Base-by-base conservation (phyloP, 306 rosid species). In the Parietaria judaica region DNA sequence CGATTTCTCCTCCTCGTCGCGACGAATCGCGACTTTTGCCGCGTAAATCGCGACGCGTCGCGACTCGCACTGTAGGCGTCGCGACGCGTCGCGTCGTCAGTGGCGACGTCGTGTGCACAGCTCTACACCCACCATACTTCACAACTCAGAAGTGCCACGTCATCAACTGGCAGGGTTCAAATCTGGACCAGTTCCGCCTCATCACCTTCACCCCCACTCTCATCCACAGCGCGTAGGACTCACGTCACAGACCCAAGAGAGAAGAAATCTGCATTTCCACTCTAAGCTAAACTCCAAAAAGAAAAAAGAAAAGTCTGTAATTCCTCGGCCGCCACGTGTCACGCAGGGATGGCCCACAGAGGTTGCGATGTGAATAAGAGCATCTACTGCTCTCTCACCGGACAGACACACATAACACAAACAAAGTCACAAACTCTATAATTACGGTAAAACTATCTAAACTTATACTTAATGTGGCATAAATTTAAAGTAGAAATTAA, bases 241-340 rank as follows among this genome's bases (percentile, higher is more conserved):
- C 51, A 34, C 61, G 8, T 1, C 14, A 57, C 59, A 66, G 60
- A 23, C 63, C 60, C n/a, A 23, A 23, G 31, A 23, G 31, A 23
- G 31, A 23, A 23, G 31, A 23, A 23, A 23, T 60, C 36, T 38
- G 23, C 6, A 50, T 6, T 6, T 14, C 34, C 3, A 6, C 53
- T 23, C 56, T 39, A 38, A 50, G 31, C 48, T 37, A 64, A 14
- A 60, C 12, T 23, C 56, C 48, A 9, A 17, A 45, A 50, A 14
- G 12, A 0, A 58, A 39, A 47, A 56, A 3, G 14, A 16, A 17
- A 36, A 13, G 53, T 35, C 50, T 59, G 50, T 56, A n/a, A 50
- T 48, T 50, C 54, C 62, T 50, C 14, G 43, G 2, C 31, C 35
- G 70, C 76, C 76, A 76, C 67, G 60, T 71, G 48, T 31, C 15